These are phyloP conservation scores for Rugonectria rugulosa DNA, from an alignment of 2,329 filamentous ascomycete species.

Conservation along the genomic window DNA sequence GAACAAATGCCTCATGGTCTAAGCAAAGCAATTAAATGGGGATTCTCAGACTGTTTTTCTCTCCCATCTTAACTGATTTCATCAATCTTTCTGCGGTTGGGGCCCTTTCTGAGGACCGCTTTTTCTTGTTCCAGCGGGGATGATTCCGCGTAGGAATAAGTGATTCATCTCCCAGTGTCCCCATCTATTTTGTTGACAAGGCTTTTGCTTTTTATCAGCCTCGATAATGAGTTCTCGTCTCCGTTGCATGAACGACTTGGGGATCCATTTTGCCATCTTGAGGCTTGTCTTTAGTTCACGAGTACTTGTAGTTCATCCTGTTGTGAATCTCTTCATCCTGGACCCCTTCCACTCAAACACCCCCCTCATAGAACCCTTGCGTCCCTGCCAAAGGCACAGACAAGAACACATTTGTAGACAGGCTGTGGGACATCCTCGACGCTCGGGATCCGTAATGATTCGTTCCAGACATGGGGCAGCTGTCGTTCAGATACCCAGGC, in stretches of 20 bases:
- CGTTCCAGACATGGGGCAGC: background rate
- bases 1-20: constrained; percentile 31
- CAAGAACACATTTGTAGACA: background rate
- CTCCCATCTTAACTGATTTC: background rate
- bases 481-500: background rate
- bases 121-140: constrained; percentile 11
- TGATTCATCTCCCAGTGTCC: constrained; percentile 1
- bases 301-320: too few relatives aligned
- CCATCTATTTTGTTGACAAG: background rate
- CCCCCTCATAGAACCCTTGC: background rate
- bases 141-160: constrained; percentile 4
- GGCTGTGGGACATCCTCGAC: background rate
- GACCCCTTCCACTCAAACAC: constrained; percentile 7
- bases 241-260: constrained; percentile 15
- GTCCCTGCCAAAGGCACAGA: too few relatives aligned
- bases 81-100: background rate
- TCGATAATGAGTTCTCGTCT: background rate
- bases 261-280: too few relatives aligned
- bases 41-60: background rate
- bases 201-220: background rate
- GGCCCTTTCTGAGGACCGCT: background rate
- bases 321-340: constrained; percentile 11
- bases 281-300: constrained; percentile 11
- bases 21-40: constrained; percentile 14
- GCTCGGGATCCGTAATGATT: background rate